phyloP scores from a whole-genome alignment of 2,329 filamentous ascomycete genomes.

The Endoconidiophora laricicola region DNA sequence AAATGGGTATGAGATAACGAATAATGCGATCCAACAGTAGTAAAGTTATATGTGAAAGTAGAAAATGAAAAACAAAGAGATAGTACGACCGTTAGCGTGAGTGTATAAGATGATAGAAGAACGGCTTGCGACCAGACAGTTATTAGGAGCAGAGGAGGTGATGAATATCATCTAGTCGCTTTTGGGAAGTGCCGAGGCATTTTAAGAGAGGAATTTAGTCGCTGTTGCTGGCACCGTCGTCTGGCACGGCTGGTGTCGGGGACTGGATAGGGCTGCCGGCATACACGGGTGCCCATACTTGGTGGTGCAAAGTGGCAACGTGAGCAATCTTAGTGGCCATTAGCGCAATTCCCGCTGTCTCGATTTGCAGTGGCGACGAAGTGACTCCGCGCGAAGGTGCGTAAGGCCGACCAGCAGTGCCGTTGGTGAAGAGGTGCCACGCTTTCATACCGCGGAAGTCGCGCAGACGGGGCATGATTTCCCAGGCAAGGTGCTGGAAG shows the following conservation, averaged over 20 bases:
- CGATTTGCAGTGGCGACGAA: slow-evolving; percentile 25
- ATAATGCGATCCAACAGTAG: background rate
- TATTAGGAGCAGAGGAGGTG: no score
- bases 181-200: no score
- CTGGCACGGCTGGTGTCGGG: background rate
- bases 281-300: slow-evolving; percentile 53
- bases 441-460: slow-evolving; percentile 12
- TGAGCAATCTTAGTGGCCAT: slow-evolving; percentile 68
- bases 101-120: background rate
- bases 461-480: slow-evolving; percentile 14
- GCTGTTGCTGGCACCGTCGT: background rate
- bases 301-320: slow-evolving; percentile 74
- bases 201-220: no score
- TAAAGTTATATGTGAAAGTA: slow-evolving; percentile 1
- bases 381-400: slow-evolving; percentile 18
- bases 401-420: slow-evolving; percentile 23
- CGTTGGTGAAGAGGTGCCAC: slow-evolving; percentile 32
- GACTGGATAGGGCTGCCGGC: background rate
- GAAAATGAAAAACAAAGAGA: background rate
- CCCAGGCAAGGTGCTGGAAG: slow-evolving; percentile 30
- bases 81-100: slow-evolving; percentile 6
- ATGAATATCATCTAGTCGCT: no score
- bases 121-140: no score
- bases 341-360: slow-evolving; percentile 39
- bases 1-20: slow-evolving; percentile 4